A percentile compares a stretch with the other conserved stretches of the same genome.
These are phyloP conservation scores for Xanthoceras sorbifolium DNA, from an alignment of 345 rosid genomes.

Conservation along the genomic window DNA sequence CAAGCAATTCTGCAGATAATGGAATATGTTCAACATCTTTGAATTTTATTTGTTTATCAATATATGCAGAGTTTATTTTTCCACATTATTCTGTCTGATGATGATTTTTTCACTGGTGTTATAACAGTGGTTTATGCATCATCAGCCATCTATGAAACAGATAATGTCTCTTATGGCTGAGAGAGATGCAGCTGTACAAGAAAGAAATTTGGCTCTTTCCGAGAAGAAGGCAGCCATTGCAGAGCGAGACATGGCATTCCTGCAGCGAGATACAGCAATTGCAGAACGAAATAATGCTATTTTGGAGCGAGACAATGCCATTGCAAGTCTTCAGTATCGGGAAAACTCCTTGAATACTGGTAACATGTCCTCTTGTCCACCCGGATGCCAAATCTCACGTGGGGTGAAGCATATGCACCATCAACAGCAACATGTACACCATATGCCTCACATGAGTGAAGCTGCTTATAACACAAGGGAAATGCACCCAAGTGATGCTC, in stretches of 20 bases:
- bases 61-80: neutral
- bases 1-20: slow-evolving; percentile 3
- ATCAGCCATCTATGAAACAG: slow-evolving; percentile 99
- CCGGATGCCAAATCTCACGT: slow-evolving; percentile 81
- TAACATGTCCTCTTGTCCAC: slow-evolving; percentile 61
- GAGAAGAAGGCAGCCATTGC: slow-evolving; percentile 92
- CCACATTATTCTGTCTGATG: slow-evolving; percentile 4
- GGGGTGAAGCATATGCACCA: slow-evolving; percentile 88
- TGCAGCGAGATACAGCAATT: slow-evolving; percentile 93
- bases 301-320: slow-evolving; percentile 82
- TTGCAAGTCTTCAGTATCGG: slow-evolving; percentile 80
- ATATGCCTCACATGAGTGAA: slow-evolving; percentile 56
- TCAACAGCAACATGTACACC: slow-evolving; percentile 67
- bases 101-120: slow-evolving; percentile 21
- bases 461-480: slow-evolving; percentile 60
- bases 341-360: slow-evolving; percentile 65
- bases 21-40: neutral
- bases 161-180: slow-evolving; percentile 96
- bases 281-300: slow-evolving; percentile 91
- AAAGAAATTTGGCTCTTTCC: slow-evolving; percentile 83
- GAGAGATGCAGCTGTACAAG: slow-evolving; percentile 93
- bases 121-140: slow-evolving; percentile 88
- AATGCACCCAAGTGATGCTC: slow-evolving; percentile 48
- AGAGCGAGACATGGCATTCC: slow-evolving; percentile 88
- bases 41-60: neutral